A percentile compares a stretch with the other conserved stretches of the same genome.
Evolutionary conservation across 2,329 filamentous ascomycete genomes (phyloP).

Genomic region (Biscogniauxia marginata): DNA sequence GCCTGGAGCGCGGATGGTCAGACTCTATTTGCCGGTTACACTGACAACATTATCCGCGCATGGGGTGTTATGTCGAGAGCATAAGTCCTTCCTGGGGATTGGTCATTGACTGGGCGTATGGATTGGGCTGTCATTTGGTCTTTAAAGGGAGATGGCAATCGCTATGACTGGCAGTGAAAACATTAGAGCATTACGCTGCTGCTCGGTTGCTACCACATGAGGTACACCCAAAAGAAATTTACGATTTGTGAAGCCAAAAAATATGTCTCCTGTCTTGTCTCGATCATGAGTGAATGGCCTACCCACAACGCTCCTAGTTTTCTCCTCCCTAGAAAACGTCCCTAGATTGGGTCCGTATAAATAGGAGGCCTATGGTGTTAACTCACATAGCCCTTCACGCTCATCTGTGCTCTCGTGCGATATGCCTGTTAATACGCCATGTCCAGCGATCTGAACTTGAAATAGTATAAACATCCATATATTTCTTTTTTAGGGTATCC

Average conservation of each 20-base stretch:
- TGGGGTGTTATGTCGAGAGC: conserved; percentile 97
- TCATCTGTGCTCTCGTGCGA: no score
- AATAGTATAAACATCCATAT: no score
- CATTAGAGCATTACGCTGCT: conserved; percentile 24
- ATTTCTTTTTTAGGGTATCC: no score
- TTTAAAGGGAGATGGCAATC: conserved; percentile 34
- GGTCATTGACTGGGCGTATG: conserved; percentile 37
- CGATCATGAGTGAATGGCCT: no score
- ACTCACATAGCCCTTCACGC: no score
- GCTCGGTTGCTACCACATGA: conserved; percentile 26
- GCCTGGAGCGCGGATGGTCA: conserved; percentile 98
- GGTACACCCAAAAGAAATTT: conserved; percentile 29
- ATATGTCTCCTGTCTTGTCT: conserved; percentile 1
- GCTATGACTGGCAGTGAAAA: conserved; percentile 25
- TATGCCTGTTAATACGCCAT: no score
- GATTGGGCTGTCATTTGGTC: conserved; percentile 36
- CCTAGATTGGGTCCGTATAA: no score
- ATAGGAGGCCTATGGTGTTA: no score
- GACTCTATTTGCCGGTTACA: conserved; percentile 99
- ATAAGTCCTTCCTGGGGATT: conserved; percentile 45
- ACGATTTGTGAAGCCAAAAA: conserved; percentile 31
- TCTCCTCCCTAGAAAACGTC: no score
- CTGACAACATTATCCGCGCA: conserved; percentile 97
- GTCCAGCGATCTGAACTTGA: no score
- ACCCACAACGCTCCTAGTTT: no score